Evolutionary conservation across 1,284 basidiomycete species (phyloP), one percentile per base, ranked within the genome.

Genomic region (Leccinum laetum): DNA sequence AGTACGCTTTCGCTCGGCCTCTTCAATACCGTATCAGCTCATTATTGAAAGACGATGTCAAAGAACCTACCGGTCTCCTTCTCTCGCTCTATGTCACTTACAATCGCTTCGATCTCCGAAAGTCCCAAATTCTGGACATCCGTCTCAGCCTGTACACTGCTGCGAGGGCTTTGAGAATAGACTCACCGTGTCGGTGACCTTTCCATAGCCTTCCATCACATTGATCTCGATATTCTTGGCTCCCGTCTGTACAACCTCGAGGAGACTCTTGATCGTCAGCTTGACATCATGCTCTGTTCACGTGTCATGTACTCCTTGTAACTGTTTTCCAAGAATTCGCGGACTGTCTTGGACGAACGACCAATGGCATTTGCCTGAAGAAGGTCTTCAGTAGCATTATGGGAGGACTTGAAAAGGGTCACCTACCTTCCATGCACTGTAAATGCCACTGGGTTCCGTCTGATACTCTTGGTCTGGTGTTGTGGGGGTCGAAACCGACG

Each of bases 151-250:
- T 18, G 14, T 60, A 56, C 58, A 61, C 60, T 16, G 32, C 21
- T 46, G 18, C 14, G 11, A 44, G 7, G 58, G 58, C 14, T 46
- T 8, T 49, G 58, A 46, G 67, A 44, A 49, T 18, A 21, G 16
- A 82, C 91, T 73, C 72, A 96, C 95, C 29, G 29, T 29, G 29
- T 9, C 29, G 61, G 93, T 93, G 63, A 96, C 87, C 78, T 95
- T 92, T 67, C 93, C 93, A 76, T 94, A 97, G 66, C 90, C 88
- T 78, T 97, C 95, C 94, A 98, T 96, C 59, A 98, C 93, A 70
- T 92, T 96, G 70, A 99, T 94, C 77, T 99, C 96, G 69, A 99
- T 98, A 79, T 99, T 99, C 85, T 99, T 99, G 4, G 98, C 98
- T 26, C 98, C 98, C 2, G 98, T 99, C 81, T 99, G 98, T 2